Evolutionary conservation across 768 basidiomycete genomes (phyloP).

Genomic region (Collybia sordida): DNA sequence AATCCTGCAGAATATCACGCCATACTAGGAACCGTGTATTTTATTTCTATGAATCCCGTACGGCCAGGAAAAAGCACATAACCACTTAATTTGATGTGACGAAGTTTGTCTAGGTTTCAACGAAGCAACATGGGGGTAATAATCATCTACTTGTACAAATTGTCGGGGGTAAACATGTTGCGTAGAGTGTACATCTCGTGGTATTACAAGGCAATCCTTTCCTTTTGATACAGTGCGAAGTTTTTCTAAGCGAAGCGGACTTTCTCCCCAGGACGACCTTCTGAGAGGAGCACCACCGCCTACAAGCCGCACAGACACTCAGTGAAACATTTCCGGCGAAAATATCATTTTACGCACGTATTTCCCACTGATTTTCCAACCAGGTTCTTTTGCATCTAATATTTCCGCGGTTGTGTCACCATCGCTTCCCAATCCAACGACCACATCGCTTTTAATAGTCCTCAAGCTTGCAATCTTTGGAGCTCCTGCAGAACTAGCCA

Average conservation of each 20-base stretch:
- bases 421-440: conserved; percentile 76
- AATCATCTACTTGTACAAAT: too few relatives aligned
- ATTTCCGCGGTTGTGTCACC: conserved; percentile 72
- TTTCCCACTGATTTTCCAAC: conserved; percentile 98
- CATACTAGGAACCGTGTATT: too few relatives aligned
- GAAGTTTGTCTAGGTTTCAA: too few relatives aligned
- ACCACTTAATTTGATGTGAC: too few relatives aligned
- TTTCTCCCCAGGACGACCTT: conserved; percentile 87
- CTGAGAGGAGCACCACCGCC: conserved; percentile 87
- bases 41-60: too few relatives aligned
- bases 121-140: too few relatives aligned
- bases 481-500: conserved; percentile 86
- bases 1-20: too few relatives aligned
- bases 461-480: conserved; percentile 84
- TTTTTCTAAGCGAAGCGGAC: conserved; percentile 63
- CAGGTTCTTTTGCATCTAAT: conserved; percentile 83
- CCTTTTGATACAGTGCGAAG: too few relatives aligned
- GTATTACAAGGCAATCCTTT: too few relatives aligned
- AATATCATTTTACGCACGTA: conserved; percentile 60
- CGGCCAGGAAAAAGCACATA: too few relatives aligned
- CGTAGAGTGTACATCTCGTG: too few relatives aligned
- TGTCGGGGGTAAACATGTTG: too few relatives aligned
- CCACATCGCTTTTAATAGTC: conserved; percentile 95
- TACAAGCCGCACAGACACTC: conserved; percentile 22
- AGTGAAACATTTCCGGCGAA: background rate